Evolutionary conservation across 495 filamentous ascomycete species (phyloP), one percentile per base, ranked within the genome.

Genomic region (Neurospora discreta): DNA sequence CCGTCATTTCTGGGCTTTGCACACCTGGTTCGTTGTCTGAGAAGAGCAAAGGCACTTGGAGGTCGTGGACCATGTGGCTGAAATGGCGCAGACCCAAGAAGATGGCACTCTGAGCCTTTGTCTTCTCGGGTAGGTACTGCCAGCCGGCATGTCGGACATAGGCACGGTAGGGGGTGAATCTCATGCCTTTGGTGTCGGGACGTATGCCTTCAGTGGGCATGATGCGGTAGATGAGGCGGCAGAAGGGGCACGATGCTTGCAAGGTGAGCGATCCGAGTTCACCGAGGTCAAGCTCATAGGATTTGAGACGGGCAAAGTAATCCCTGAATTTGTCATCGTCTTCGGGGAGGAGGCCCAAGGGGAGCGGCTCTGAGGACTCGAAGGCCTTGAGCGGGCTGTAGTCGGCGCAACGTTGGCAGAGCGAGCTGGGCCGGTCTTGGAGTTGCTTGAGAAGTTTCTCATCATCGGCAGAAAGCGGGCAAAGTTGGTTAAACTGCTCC

Each of bases 171-270:
- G 73, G 73, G 1, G 33, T 46, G 26, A 73, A 52, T 15, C 30
- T 69, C 44, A 74, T 33, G 13, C 20, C 69, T 33, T 67, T 69
- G 15, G 69, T 46, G 13, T 68, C 39, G 23, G 69, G 43, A 1
- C 67, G 42, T 1, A 74, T 58, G 1, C 65, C 44, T 2, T 68
- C 30, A 20, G 68, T 69, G 8, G 71, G 73, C n/a, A 75, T 70
- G n/a, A 74, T 68, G 2, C 75, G 73, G 33, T 71, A 78, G 42
- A 78, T 75, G 26, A 78, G 44, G 5, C 73, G 70, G 40, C 73
- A 76, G 10, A 78, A 6, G 13, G 75, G 75, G n/a, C 73, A 75
- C 3, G 68, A 58, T 0, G 73, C 68, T 0, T 42, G 18, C 6
- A 78, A 68, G 8, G 67, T 5, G 6, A 76, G 44, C 0, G 70